Evolutionary conservation across 202 grass and related monocot genomes (phyloP).

Genomic region (Saccharum hybrid): DNA sequence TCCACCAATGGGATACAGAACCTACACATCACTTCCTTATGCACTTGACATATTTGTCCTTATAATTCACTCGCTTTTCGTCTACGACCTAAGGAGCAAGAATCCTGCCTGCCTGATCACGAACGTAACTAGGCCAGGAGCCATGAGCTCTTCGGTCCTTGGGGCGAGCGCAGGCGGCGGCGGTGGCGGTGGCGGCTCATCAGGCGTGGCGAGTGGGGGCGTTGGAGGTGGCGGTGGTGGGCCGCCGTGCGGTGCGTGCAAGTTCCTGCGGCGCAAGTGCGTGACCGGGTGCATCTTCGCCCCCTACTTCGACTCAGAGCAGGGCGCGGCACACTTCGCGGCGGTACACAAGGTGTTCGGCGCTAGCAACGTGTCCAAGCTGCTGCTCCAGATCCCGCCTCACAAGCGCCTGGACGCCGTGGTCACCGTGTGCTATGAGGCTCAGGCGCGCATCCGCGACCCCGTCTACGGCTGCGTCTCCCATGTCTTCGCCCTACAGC

Average conservation of each 20-base stretch:
- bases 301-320: constrained; percentile 96
- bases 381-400: constrained; percentile 87
- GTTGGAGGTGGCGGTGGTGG: constrained; percentile 38
- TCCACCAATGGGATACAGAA: constrained; percentile 51
- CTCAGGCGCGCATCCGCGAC: constrained; percentile 83
- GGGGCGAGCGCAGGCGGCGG: not conserved
- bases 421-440: constrained; percentile 96
- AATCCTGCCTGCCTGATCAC: not conserved
- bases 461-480: constrained; percentile 97
- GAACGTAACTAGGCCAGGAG: not conserved
- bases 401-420: constrained; percentile 92
- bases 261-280: constrained; percentile 95
- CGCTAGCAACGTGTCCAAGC: constrained; percentile 96
- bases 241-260: constrained; percentile 93
- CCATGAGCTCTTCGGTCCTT: constrained; percentile 21
- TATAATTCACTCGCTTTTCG: too few relatives aligned
- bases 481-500: constrained; percentile 92
- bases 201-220: not conserved
- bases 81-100: too few relatives aligned
- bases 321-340: constrained; percentile 92
- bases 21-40: not conserved
- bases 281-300: constrained; percentile 97
- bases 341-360: constrained; percentile 99
- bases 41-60: not conserved
- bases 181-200: constrained; percentile 20